Evolutionary conservation across 176 grass and related monocot species (phyloP).

Genomic region (Ananas comosus): DNA sequence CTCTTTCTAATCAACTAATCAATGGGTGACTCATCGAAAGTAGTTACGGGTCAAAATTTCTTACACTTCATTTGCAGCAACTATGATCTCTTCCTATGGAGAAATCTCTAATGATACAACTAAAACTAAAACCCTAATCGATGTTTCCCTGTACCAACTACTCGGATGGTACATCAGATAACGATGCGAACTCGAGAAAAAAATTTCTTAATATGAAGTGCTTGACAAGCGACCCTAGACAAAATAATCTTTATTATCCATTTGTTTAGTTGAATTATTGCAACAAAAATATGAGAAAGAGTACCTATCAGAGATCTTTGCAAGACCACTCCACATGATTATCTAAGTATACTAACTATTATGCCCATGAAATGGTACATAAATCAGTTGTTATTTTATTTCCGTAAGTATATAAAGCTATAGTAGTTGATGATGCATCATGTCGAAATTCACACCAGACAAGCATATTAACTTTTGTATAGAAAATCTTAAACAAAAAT

Average conservation of each 20-base stretch:
- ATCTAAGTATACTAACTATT: neutral
- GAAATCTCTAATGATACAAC: conserved; percentile 32
- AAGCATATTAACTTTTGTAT: neutral
- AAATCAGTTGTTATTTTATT: too few relatives aligned
- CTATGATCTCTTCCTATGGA: conserved; percentile 31
- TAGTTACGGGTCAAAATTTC: conserved; percentile 51
- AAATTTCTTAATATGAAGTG: conserved; percentile 54
- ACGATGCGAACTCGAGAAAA: conserved; percentile 22
- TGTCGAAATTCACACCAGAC: neutral
- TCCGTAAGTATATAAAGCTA: too few relatives aligned
- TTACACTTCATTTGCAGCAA: conserved; percentile 22
- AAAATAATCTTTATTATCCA: conserved; percentile 27
- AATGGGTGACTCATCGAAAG: conserved; percentile 28
- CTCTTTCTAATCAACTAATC: neutral
- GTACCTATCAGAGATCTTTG: neutral
- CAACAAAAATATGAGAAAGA: neutral
- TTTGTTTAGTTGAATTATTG: conserved; percentile 14
- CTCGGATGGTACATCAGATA: conserved; percentile 27
- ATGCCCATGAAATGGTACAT: too few relatives aligned
- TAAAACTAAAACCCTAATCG: conserved; percentile 24
- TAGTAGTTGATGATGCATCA: neutral
- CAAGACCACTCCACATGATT: neutral
- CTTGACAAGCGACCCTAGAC: conserved; percentile 36
- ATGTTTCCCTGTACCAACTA: conserved; percentile 17
- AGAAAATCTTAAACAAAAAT: neutral